phyloP scores from a whole-genome alignment of 1,284 basidiomycete species.

The Vanrija sp. region DNA sequence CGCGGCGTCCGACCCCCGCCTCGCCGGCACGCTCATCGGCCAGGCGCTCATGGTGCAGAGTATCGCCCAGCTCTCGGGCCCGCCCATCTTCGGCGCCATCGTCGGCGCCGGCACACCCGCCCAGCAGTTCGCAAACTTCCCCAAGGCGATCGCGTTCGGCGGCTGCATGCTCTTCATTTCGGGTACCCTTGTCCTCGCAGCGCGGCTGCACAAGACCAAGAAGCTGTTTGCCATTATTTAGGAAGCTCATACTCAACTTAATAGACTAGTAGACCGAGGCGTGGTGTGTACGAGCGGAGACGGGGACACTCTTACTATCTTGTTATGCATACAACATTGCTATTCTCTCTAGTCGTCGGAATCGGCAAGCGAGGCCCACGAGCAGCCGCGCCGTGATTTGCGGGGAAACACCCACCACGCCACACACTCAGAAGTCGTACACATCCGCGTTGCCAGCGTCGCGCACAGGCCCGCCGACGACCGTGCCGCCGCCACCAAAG shows the following conservation, averaged over 20 bases:
- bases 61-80: conserved; percentile 32
- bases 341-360: not conserved
- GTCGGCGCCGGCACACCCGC: conserved; percentile 26
- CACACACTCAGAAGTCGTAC: conserved; percentile 39
- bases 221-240: conserved; percentile 18
- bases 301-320: not conserved
- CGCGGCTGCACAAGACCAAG: conserved; percentile 11
- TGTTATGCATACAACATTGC: conserved; percentile 3
- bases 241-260: not conserved
- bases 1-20: conserved; percentile 30
- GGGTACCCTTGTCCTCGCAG: conserved; percentile 9
- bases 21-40: conserved; percentile 39
- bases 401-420: no score
- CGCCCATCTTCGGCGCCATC: conserved; percentile 37
- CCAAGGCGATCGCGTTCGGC: conserved; percentile 29
- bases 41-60: conserved; percentile 35
- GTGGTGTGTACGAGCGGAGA: no score
- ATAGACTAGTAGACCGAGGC: not conserved
- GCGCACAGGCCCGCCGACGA: conserved; percentile 13
- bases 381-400: no score
- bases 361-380: not conserved
- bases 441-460: conserved; percentile 26
- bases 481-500: conserved; percentile 19
- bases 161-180: conserved; percentile 20
- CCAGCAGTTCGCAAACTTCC: conserved; percentile 23